A percentile compares a stretch with the other conserved stretches of the same genome.
Evolutionary conservation across 2,329 filamentous ascomycete genomes (phyloP).

Genomic region (Aspergillus puulaauensis): DNA sequence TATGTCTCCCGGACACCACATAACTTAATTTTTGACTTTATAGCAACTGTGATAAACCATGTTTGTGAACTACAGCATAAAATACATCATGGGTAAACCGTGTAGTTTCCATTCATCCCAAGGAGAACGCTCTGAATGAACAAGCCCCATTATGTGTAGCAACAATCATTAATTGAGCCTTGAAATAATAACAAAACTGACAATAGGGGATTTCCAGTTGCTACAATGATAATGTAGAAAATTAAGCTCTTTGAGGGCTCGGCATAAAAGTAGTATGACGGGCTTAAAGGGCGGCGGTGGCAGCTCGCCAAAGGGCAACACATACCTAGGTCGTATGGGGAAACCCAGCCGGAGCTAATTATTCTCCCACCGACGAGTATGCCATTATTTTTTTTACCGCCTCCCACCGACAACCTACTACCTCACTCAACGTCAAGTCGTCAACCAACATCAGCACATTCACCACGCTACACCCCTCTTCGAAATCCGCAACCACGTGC

Average conservation of each 20-base stretch:
- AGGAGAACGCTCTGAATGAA: not conserved
- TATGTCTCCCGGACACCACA: not conserved
- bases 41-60: not conserved
- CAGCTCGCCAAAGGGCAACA: constrained; percentile 1
- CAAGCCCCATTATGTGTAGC: not conserved
- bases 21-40: not conserved
- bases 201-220: not conserved
- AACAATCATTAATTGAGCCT: not conserved
- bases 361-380: not conserved
- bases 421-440: not conserved
- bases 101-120: not conserved
- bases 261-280: not conserved
- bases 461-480: not conserved
- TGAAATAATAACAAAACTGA: not conserved
- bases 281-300: not conserved
- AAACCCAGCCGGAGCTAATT: no score
- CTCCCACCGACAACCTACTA: not conserved
- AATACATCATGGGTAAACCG: not conserved
- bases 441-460: not conserved
- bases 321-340: not conserved
- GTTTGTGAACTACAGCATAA: not conserved
- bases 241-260: not conserved
- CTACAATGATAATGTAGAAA: not conserved
- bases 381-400: constrained; percentile 10
- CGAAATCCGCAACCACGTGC: not conserved